phyloP scores from a whole-genome alignment of 2,329 filamentous ascomycete genomes.

The Pseudogymnoascus sp. region DNA sequence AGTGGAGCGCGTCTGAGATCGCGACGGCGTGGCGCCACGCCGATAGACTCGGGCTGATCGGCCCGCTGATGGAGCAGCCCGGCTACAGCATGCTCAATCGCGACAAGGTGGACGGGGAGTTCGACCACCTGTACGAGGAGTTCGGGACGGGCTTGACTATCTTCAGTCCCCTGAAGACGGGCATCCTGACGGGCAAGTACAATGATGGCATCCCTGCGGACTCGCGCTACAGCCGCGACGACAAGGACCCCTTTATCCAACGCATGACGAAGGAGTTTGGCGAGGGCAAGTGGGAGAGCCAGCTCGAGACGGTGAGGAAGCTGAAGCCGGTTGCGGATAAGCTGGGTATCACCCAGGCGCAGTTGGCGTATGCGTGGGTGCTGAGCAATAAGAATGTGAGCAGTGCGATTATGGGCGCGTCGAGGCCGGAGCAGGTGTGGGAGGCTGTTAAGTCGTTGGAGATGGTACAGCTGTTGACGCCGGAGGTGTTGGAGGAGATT shows the following conservation, averaged over 20 bases:
- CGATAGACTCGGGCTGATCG: conserved; percentile 51
- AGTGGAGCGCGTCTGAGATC: conserved; percentile 60
- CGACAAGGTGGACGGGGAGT: conserved; percentile 56
- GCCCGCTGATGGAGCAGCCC: conserved; percentile 58
- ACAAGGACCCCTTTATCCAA: conserved; percentile 42
- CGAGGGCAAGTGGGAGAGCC: conserved; percentile 42
- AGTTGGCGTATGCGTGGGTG: conserved; percentile 53
- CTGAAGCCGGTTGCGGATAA: conserved; percentile 55
- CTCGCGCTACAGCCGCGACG: conserved; percentile 47
- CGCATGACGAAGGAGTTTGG: conserved; percentile 34
- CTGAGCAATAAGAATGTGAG: conserved; percentile 53
- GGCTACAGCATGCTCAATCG: conserved; percentile 56
- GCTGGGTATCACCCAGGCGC: conserved; percentile 45
- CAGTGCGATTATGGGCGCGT: conserved; percentile 53
- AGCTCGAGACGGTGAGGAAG: conserved; percentile 51
- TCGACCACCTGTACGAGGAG: conserved; percentile 49
- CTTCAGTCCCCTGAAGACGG: conserved; percentile 51
- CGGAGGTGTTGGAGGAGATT: conserved; percentile 50
- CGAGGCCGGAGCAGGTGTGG: conserved; percentile 48
- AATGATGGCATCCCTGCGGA: conserved; percentile 52
- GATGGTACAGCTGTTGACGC: conserved; percentile 47
- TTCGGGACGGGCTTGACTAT: conserved; percentile 53
- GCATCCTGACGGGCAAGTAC: conserved; percentile 60
- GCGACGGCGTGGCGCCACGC: conserved; percentile 52
- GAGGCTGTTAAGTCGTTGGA: conserved; percentile 49